Conservation (phyloP, 1,284 basidiomycete genomes). For the Volvariella surrecta region DNA sequence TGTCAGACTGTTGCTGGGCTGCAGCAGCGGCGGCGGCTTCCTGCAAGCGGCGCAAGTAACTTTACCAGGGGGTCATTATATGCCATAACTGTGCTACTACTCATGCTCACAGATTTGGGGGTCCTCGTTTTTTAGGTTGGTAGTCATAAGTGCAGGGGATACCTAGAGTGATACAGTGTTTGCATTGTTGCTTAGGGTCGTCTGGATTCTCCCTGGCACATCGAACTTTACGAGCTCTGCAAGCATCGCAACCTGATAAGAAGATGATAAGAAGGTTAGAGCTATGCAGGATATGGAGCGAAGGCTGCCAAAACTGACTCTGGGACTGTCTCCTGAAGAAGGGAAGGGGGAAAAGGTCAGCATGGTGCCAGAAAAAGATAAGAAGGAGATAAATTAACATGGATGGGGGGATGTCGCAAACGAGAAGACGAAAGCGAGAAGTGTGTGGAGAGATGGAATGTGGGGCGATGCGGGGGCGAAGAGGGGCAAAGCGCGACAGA, state of each 20-base stretch:
- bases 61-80: slow-evolving; percentile 18
- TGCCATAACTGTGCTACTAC: slow-evolving; percentile 2
- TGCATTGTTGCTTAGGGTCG: slow-evolving; percentile 68
- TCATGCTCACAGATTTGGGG: slow-evolving; percentile 72
- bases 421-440: slow-evolving; percentile 12
- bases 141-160: slow-evolving; percentile 87
- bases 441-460: slow-evolving; percentile 19
- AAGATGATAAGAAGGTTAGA: slow-evolving; percentile 12
- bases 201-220: slow-evolving; percentile 73
- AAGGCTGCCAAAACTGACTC: slow-evolving; percentile 32
- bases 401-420: slow-evolving; percentile 11
- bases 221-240: slow-evolving; percentile 74
- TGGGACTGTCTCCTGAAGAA: slow-evolving; percentile 66
- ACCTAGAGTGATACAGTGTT: slow-evolving; percentile 74
- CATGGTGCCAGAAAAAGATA: slow-evolving; percentile 5
- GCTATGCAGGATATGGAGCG: slow-evolving; percentile 11
- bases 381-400: slow-evolving; percentile 22
- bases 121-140: slow-evolving; percentile 85
- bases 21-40: slow-evolving; percentile 66
- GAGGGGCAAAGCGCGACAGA: slow-evolving; percentile 10
- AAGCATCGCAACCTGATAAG: slow-evolving; percentile 69
- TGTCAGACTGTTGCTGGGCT: slow-evolving; percentile 25
- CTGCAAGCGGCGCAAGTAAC: slow-evolving; percentile 71
- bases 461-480: slow-evolving; percentile 19
- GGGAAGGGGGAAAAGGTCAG: slow-evolving; percentile 21